These are phyloP conservation scores for Mycena chlorophos DNA, from an alignment of 768 basidiomycete genomes.

Conservation along the genomic window DNA sequence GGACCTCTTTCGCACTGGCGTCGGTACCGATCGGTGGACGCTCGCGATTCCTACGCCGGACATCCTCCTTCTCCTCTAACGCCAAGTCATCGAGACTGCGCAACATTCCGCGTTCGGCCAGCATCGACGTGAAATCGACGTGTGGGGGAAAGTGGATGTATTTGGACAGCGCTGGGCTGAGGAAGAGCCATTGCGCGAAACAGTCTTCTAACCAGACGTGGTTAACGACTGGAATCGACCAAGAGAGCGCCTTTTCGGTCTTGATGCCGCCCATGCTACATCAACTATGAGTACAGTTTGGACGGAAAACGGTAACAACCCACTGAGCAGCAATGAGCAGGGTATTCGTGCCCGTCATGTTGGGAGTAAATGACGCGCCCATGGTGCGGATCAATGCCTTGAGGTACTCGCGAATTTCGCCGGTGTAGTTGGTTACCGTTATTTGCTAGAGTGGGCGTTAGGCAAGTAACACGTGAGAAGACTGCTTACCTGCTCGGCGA, in stretches of 20 bases:
- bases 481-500: constrained; percentile 46
- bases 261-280: constrained; percentile 54
- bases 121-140: constrained; percentile 56
- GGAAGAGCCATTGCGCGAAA: constrained; percentile 73
- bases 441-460: constrained; percentile 52
- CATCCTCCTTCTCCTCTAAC: constrained; percentile 22
- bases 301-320: constrained; percentile 30
- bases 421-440: constrained; percentile 87
- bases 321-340: constrained; percentile 84
- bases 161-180: constrained; percentile 63
- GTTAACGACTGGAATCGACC: constrained; percentile 87
- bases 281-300: constrained; percentile 1
- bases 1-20: constrained; percentile 33
- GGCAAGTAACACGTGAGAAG: constrained; percentile 3
- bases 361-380: constrained; percentile 81
- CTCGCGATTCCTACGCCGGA: constrained; percentile 4
- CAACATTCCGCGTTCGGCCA: constrained; percentile 44
- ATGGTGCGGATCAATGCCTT: constrained; percentile 76
- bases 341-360: constrained; percentile 75
- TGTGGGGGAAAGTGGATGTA: constrained; percentile 71
- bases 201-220: constrained; percentile 93
- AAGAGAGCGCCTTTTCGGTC: constrained; percentile 68
- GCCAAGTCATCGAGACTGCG: constrained; percentile 10
- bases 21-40: constrained; percentile 30
- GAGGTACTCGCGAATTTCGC: constrained; percentile 83